These are phyloP conservation scores for Blepharisma japonicum DNA, from an alignment of 73 alveolate genomes.

Conservation along the genomic window DNA sequence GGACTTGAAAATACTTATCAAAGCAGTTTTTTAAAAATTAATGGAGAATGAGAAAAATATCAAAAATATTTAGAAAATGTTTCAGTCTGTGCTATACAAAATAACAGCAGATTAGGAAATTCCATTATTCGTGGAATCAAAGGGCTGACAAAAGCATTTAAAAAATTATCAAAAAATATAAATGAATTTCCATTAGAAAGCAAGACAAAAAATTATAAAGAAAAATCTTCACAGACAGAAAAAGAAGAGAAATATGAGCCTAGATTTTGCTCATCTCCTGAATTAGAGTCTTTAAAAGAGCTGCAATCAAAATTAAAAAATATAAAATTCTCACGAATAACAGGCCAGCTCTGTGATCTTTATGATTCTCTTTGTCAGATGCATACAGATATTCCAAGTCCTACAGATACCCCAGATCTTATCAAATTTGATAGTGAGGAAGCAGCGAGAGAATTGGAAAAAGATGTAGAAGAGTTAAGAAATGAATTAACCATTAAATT, in stretches of 20 bases:
- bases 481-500: background rate
- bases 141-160: background rate
- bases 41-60: background rate
- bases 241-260: background rate
- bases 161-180: background rate
- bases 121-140: background rate
- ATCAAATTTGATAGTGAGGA: background rate
- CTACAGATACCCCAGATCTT: constrained; percentile 4
- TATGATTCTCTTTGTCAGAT: constrained; percentile 1
- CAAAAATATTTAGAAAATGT: background rate
- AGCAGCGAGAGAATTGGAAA: background rate
- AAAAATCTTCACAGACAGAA: constrained; percentile 2
- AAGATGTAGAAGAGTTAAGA: background rate
- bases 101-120: background rate
- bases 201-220: background rate
- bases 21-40: background rate
- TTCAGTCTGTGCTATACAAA: background rate
- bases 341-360: constrained; percentile 13
- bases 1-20: background rate
- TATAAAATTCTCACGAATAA: background rate
- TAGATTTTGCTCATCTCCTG: constrained; percentile 13
- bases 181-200: background rate
- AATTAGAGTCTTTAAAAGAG: background rate
- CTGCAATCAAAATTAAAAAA: background rate
- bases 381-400: constrained; percentile 17